Conservation (phyloP, 805 yeast genomes). For the Scheffersomyces amazonensis region DNA sequence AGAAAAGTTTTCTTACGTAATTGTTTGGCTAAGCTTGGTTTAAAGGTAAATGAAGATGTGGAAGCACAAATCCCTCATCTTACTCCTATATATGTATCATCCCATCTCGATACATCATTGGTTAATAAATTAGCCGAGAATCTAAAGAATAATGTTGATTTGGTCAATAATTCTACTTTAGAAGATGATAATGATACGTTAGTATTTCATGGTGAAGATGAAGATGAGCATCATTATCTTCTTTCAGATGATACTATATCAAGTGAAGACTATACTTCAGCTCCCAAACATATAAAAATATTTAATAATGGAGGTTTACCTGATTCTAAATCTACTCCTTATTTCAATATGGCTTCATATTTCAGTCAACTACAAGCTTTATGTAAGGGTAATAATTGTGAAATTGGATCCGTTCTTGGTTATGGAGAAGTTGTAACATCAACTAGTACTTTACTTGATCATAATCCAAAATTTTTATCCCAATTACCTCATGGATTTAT, state of each 20-base stretch:
- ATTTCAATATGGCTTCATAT: constrained; percentile 63
- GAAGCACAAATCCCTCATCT: constrained; percentile 56
- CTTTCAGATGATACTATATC: constrained; percentile 9
- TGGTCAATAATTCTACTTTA: constrained; percentile 24
- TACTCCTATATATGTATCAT: constrained; percentile 62
- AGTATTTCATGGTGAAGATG: constrained; percentile 41
- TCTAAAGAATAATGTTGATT: constrained; percentile 33
- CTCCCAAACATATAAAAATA: constrained; percentile 44
- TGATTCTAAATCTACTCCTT: constrained; percentile 57
- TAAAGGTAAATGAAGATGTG: constrained; percentile 58
- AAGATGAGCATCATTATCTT: constrained; percentile 10
- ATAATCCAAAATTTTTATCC: constrained; percentile 58
- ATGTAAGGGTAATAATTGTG: constrained; percentile 18
- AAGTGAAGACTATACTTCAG: constrained; percentile 50
- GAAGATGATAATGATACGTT: constrained; percentile 60
- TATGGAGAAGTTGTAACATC: constrained; percentile 92
- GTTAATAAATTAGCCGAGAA: constrained; percentile 34
- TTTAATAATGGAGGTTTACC: constrained; percentile 46
- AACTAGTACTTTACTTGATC: constrained; percentile 75
- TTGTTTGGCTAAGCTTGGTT: constrained; percentile 58
- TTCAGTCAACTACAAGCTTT: constrained; percentile 39
- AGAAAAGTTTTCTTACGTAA: constrained; percentile 58
- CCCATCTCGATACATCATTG: constrained; percentile 30
- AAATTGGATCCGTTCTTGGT: constrained; percentile 60
- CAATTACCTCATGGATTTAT: constrained; percentile 69